Evolutionary conservation across 306 rosid species (phyloP).

Genomic region (Betula pendula): DNA sequence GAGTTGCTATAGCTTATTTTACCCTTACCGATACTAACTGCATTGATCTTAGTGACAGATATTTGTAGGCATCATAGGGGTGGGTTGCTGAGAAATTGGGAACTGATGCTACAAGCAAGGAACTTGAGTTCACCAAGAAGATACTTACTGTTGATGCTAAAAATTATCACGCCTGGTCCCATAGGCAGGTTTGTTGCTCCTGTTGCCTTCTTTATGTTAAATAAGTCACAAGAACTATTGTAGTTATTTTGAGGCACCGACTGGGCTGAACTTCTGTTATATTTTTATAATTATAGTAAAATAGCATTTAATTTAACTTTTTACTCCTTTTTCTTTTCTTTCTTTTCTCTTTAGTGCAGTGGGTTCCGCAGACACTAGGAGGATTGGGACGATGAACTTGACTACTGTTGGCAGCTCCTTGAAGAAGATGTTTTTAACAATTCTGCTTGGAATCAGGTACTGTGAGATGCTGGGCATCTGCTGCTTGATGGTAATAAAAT

Average conservation of each 20-base stretch:
- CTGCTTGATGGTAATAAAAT: no score
- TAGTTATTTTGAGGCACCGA: neutral
- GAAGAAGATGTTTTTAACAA: constrained; percentile 78
- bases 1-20: constrained; percentile 11
- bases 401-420: constrained; percentile 66
- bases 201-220: constrained; percentile 3
- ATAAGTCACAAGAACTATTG: neutral
- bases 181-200: constrained; percentile 71
- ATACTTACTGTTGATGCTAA: constrained; percentile 78
- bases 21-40: constrained; percentile 14
- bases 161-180: constrained; percentile 98
- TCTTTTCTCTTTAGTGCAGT: constrained; percentile 45
- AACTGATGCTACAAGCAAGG: constrained; percentile 49
- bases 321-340: neutral
- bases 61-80: constrained; percentile 92
- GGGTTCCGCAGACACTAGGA: constrained; percentile 81
- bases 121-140: constrained; percentile 76
- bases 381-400: constrained; percentile 94
- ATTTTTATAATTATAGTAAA: constrained; percentile 1
- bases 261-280: no score
- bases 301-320: constrained; percentile 4
- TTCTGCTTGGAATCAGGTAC: constrained; percentile 99
- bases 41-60: constrained; percentile 52
- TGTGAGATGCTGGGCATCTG: constrained; percentile 3
- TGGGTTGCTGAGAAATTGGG: no score